Base-by-base conservation (phyloP, 345 rosid genomes). In the Eutrema japonicum region DNA sequence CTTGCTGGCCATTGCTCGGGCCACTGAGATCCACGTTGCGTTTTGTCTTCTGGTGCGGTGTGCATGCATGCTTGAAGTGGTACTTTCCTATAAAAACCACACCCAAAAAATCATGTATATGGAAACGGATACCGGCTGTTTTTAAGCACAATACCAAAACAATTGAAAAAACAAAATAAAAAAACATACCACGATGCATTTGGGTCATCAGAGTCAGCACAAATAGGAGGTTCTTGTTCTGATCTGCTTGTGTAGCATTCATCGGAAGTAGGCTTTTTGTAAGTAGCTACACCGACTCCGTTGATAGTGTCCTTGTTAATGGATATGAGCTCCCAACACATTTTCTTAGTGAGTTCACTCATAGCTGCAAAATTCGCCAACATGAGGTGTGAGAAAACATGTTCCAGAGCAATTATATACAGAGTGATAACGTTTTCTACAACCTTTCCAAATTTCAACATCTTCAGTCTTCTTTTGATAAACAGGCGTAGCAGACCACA, bases 401-500 rank as follows among this genome's bases (percentile, higher is more conserved):
- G 76, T 65, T 59, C 64, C 75, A 75, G 64, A 57, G 36, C 32
- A 73, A 60, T 52, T 37, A 30, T 14, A 10, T 53, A 51, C 43
- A 64, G 18, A 48, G 29, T 22, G 14, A 53, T 54, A 63, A 22
- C 42, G 43, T n/a, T 79, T 50, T 69, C 10, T 35, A 57, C 66
- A 48, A 95, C 99, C 98, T 58, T 90, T 80, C 97, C 98, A 92
- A 47, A 95, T 95, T 72, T 73, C 89, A 73, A 87, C 92, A 82
- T 95, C 99, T 59, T 87, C 97, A 14, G 79, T 42, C 26, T 67
- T 77, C 74, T 87, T 87, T 84, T 87, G 97, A 86, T 93, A 93
- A 71, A 93, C 93, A 62, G 98, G 98, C 81, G 98, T 90, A 77
- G 98, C 98, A 73, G 98, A 93, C 97, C 97, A 93, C 75, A 93